Conservation (phyloP, 345 rosid genomes). For the Fremontodendron californicum region DNA sequence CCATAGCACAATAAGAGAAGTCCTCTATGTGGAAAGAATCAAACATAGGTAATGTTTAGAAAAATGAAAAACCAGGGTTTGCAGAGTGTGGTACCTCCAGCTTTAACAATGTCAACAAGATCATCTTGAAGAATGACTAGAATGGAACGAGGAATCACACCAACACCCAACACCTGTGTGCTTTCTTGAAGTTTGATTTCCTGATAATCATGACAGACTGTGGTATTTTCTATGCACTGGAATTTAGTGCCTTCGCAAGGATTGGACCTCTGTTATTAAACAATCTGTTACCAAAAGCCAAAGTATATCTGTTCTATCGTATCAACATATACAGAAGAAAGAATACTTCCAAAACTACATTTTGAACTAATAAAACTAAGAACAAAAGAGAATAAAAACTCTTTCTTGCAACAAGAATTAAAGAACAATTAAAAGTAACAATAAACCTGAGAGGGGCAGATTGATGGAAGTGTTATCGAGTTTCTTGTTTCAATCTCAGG, state of each 20-base stretch:
- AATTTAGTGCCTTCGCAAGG: slow-evolving; percentile 79
- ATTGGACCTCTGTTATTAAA: slow-evolving; percentile 51
- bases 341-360: background rate
- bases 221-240: slow-evolving; percentile 59
- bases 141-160: slow-evolving; percentile 92
- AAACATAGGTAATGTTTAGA: background rate
- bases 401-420: background rate
- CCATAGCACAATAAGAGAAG: background rate
- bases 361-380: background rate
- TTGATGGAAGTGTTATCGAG: slow-evolving; percentile 64
- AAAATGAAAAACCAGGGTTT: slow-evolving; percentile 1
- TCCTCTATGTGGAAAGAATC: background rate
- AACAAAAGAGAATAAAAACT: background rate
- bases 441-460: slow-evolving; percentile 86
- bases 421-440: background rate
- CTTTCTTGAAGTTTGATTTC: slow-evolving; percentile 97
- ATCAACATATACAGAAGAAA: slow-evolving; percentile 1
- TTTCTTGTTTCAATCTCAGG: slow-evolving; percentile 91
- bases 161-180: slow-evolving; percentile 85
- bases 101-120: slow-evolving; percentile 92
- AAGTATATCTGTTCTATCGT: background rate
- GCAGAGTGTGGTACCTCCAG: slow-evolving; percentile 68
- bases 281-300: slow-evolving; percentile 3
- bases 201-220: slow-evolving; percentile 80
- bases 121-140: slow-evolving; percentile 73